Evolutionary conservation across 495 filamentous ascomycete genomes (phyloP).

Genomic region (Neurospora sp.): DNA sequence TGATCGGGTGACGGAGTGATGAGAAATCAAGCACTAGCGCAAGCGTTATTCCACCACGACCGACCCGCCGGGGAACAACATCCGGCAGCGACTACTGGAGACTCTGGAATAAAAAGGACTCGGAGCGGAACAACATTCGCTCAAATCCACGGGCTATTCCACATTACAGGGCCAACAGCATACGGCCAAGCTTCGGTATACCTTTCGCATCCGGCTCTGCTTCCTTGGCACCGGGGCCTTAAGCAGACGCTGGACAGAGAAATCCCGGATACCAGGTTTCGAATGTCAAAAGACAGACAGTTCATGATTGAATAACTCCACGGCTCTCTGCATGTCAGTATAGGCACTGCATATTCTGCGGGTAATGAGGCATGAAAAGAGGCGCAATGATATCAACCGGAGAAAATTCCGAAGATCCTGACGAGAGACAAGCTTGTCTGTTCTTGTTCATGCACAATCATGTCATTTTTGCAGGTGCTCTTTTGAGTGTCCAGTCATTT

Average conservation of each 20-base stretch:
- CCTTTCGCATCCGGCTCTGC: not conserved
- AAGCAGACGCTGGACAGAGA: not conserved
- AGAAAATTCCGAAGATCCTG: not conserved
- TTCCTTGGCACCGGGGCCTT: not conserved
- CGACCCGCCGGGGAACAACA: not conserved
- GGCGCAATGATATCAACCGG: not conserved
- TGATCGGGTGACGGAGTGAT: not conserved
- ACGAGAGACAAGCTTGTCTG: not conserved
- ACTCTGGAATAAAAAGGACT: not conserved
- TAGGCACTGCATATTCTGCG: not conserved
- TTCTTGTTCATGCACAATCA: not conserved
- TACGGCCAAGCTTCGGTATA: not conserved
- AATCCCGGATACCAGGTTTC: not conserved
- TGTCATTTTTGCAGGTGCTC: not conserved
- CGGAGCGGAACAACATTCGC: not conserved
- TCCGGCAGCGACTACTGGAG: not conserved
- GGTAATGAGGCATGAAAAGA: not conserved
- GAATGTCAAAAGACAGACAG: not conserved
- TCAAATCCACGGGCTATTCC: not conserved
- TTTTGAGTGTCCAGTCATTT: not conserved
- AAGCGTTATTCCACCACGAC: not conserved
- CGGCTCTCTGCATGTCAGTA: not conserved
- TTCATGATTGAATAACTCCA: not conserved
- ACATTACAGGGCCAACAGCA: not conserved
- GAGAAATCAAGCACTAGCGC: not conserved